A percentile compares a stretch with the other conserved stretches of the same genome.
phyloP scores from a whole-genome alignment of 2,329 filamentous ascomycete species.

The Dactylellina leptospora region DNA sequence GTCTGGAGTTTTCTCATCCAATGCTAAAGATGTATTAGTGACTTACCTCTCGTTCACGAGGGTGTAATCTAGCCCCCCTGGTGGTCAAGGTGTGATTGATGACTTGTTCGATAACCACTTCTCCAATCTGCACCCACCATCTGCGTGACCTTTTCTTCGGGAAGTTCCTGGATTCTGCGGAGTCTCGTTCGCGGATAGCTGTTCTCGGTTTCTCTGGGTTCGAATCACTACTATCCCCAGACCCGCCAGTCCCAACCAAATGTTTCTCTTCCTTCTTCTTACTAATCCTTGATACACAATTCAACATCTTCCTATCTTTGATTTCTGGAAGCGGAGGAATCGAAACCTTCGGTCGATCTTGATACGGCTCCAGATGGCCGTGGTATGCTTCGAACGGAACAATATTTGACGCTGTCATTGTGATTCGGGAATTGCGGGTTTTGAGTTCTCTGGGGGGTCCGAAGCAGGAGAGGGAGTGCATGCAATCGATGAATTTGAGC shows the following conservation, averaged over 20 bases:
- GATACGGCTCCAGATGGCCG: conserved; percentile 35
- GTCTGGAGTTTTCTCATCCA: background rate
- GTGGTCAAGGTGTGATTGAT: background rate
- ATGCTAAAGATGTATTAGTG: background rate
- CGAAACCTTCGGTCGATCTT: conserved; percentile 11
- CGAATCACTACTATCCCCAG: too few species aligned
- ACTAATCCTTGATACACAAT: conserved; percentile 14
- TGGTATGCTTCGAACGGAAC: conserved; percentile 15
- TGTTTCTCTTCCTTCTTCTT: conserved; percentile 13
- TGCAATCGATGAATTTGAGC: conserved; percentile 21
- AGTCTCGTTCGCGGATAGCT: too few species aligned
- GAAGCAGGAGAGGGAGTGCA: conserved; percentile 25
- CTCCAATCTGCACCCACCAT: background rate
- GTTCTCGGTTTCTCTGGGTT: too few species aligned
- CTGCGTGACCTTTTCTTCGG: too few species aligned
- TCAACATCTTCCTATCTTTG: conserved; percentile 18
- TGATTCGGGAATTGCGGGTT: conserved; percentile 16
- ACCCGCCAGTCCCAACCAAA: too few species aligned
- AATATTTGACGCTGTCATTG: conserved; percentile 39
- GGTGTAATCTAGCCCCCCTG: background rate
- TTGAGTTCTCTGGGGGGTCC: conserved; percentile 15
- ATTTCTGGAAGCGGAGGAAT: conserved; percentile 33
- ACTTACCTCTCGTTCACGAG: conserved; percentile 6
- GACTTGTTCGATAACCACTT: background rate
- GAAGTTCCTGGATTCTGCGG: too few species aligned